Evolutionary conservation across 1,139 yeast genomes (phyloP), one percentile per base, ranked within the genome.

Genomic region (Komagataea norvegica): DNA sequence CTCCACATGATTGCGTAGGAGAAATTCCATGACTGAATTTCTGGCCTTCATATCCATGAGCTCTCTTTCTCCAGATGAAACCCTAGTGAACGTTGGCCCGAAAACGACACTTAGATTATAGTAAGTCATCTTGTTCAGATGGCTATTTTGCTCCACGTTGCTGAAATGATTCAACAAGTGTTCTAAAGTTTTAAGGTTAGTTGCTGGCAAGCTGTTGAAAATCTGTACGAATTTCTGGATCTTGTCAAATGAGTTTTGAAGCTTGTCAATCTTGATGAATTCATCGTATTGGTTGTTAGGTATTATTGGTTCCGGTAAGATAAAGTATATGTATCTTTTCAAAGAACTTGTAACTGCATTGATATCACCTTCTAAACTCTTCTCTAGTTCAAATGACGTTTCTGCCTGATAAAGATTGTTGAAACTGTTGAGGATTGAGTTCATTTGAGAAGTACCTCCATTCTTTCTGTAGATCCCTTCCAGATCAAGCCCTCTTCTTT

Each of bases 381-480:
- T 74, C 17, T 71, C 68, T 25, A 59, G 40, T 25, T 57, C 61
- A 11, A 40, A 40, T 6, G 56, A 48, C 19, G 65, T 57, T 15
- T 51, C 70, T 45, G 55, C 62, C 56, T 28, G 51, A 37, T 40
- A 42, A 16, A 51, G 29, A 22, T 42, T 44, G 33, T 56, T 55
- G 51, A 72, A 72, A 41, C 62, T 60, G 41, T 62, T 64, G 49
- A 66, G 64, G 61, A 64, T 56, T 54, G 70, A 51, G 40, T 74
- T 79, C 47, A 86, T 77, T 37, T 87, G 86, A 11, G 91, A 77
- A 42, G 83, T 77, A 6, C 91, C 88, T 3, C 97, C 98, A 17
- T 94, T 83, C 47, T 89, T 83, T 51, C 98, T 72, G 63, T 91
- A 91, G 28, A 91, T 73, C 6, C 98, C 98, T 60, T 89, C 97